Evolutionary conservation across 805 yeast genomes (phyloP), one percentile per base, ranked within the genome.

Genomic region (Wickerhamomyces bovis): DNA sequence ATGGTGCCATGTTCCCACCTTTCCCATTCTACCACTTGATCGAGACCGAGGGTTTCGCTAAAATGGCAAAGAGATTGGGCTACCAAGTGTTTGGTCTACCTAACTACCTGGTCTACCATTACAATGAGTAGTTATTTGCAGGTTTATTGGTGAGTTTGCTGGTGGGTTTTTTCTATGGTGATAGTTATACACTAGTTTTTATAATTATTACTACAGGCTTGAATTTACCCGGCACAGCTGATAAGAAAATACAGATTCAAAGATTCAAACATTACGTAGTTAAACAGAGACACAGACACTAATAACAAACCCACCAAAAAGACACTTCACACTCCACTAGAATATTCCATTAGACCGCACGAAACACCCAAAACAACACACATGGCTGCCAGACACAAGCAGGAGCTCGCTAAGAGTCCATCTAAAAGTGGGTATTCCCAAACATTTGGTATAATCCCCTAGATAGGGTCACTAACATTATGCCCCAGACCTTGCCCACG

Each of bases 1-100:
- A 94, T 66, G 99, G 99, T 44, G 98, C 98, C 46, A 92, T 94
- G 97, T 94, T 94, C 79, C 99, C 99, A 16, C 87, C 95, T 43
- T 94, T 94, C 79, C 94, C 99, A 50, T 94, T 94, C 73, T 90
- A 92, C 65, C 96, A 94, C 65, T 75, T 94, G 65, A 89, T 94
- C 53, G 99, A 94, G 71, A 90, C 97, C 10, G 99, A 94, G 69
- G 99, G 99, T 16, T 94, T 94, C 68, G 97, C 94, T n/a, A 85
- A 84, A 66, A 94, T 94, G 98, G 97, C 96, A 39, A 89, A 89
- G 66, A 75, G 98, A 57, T 74, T 94, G 52, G 96, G 96, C 28
- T 90, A 94, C 67, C 86, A 84, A 57, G 89, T 90, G 20, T 84
- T 73, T 63, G 99, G 99, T 6, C 75, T 94, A 61, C 99, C 98